A percentile compares a stretch with the other conserved stretches of the same genome.
Conservation (phyloP, 768 basidiomycete genomes). For the Ramaria rubella region DNA sequence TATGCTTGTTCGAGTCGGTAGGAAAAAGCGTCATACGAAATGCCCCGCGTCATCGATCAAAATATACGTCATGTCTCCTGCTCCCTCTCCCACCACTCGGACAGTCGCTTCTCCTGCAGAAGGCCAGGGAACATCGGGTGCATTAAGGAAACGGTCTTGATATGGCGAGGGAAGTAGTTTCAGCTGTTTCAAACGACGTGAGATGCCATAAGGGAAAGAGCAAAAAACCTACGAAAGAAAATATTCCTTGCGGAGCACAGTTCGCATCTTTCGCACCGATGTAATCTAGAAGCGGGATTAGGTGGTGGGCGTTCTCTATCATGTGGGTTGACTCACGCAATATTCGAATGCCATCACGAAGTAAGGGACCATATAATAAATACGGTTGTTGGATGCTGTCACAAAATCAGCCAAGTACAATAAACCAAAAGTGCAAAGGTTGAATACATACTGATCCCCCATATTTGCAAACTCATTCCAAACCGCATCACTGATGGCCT, state of each 20-base stretch:
- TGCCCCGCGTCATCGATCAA: slow-evolving; percentile 29
- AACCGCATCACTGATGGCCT: neutral
- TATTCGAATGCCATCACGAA: slow-evolving; percentile 23
- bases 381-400: slow-evolving; percentile 16
- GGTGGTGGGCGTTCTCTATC: neutral
- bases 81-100: slow-evolving; percentile 26
- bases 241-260: slow-evolving; percentile 25
- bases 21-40: slow-evolving; percentile 21
- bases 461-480: neutral
- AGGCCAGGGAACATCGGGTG: slow-evolving; percentile 26
- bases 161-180: slow-evolving; percentile 22
- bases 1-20: neutral
- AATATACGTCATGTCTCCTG: slow-evolving; percentile 29
- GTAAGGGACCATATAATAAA: slow-evolving; percentile 22
- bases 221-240: slow-evolving; percentile 24
- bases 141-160: slow-evolving; percentile 21
- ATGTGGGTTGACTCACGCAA: slow-evolving; percentile 12
- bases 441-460: slow-evolving; percentile 9
- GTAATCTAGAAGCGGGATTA: slow-evolving; percentile 20
- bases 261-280: slow-evolving; percentile 27
- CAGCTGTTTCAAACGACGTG: slow-evolving; percentile 16
- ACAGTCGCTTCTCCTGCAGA: slow-evolving; percentile 20
- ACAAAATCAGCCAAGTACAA: neutral
- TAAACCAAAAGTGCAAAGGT: neutral
- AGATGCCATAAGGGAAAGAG: neutral